Evolutionary conservation across 2,329 filamentous ascomycete species (phyloP).

Genomic region (Elsinoe ampelina): DNA sequence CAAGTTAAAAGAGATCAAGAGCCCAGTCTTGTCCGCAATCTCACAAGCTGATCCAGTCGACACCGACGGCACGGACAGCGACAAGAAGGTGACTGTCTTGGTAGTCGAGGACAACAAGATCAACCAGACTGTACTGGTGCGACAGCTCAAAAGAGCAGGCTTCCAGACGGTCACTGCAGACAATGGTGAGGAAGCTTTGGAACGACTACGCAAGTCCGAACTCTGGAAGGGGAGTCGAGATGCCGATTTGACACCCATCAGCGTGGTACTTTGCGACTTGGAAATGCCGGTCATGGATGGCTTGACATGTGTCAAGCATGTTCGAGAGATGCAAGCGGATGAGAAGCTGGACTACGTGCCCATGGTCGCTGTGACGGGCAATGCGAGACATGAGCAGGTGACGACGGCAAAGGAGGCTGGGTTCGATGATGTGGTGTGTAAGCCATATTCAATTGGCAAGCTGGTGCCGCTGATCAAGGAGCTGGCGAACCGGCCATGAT

Average conservation of each 20-base stretch:
- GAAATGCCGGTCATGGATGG: constrained; percentile 82
- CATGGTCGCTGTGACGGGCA: constrained; percentile 72
- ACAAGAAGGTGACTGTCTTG: constrained; percentile 10
- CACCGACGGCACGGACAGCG: not conserved
- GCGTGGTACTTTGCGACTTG: constrained; percentile 65
- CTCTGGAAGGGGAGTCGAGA: constrained; percentile 16
- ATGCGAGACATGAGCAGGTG: constrained; percentile 66
- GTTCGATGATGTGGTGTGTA: constrained; percentile 43
- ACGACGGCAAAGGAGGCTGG: constrained; percentile 60
- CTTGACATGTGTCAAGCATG: constrained; percentile 59
- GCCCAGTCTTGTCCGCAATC: not conserved
- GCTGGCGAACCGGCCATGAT: constrained; percentile 7
- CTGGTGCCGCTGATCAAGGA: constrained; percentile 26
- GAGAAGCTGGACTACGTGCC: constrained; percentile 59
- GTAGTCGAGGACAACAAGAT: constrained; percentile 25
- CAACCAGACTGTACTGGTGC: constrained; percentile 23
- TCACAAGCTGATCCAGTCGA: not conserved
- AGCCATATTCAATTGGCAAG: constrained; percentile 28
- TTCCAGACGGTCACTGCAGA: constrained; percentile 21
- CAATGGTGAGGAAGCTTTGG: constrained; percentile 23
- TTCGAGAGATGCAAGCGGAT: constrained; percentile 57
- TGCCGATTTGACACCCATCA: not conserved
- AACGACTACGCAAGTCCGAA: constrained; percentile 2
- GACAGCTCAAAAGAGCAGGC: constrained; percentile 21
- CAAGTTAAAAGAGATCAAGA: not conserved